Percentiles rank a stretch among this genome's conserved stretches.
These are phyloP conservation scores for Teunomyces cretensis DNA, from an alignment of 805 yeast genomes.

Conservation along the genomic window DNA sequence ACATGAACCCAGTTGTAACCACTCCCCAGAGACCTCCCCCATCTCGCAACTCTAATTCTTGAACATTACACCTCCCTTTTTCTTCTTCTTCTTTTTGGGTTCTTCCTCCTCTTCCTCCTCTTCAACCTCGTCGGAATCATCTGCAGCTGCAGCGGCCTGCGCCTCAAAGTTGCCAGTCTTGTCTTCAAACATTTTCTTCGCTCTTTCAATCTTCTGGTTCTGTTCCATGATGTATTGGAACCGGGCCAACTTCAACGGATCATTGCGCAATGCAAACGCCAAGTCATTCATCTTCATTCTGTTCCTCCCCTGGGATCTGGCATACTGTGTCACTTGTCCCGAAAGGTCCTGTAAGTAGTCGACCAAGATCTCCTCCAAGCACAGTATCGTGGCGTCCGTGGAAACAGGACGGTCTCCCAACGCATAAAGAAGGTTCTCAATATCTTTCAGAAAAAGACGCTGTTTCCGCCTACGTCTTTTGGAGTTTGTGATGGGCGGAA, in stretches of 20 bases:
- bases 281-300: conserved; percentile 43
- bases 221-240: conserved; percentile 41
- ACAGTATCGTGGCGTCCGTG: conserved; percentile 35
- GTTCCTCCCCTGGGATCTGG: conserved; percentile 38
- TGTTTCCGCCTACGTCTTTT: conserved; percentile 30
- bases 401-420: conserved; percentile 44
- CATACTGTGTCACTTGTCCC: conserved; percentile 30
- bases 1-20: no score
- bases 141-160: conserved; percentile 5
- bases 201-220: conserved; percentile 35
- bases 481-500: conserved; percentile 8
- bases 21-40: no score
- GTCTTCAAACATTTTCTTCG: conserved; percentile 42
- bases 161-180: conserved; percentile 12
- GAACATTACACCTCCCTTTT: conserved; percentile 13
- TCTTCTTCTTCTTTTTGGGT: conserved; percentile 18
- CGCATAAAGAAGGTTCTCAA: conserved; percentile 40
- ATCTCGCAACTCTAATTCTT: not conserved
- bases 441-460: conserved; percentile 40
- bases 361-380: conserved; percentile 38
- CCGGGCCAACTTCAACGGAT: conserved; percentile 42
- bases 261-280: conserved; percentile 40
- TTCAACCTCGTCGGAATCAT: conserved; percentile 16
- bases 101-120: conserved; percentile 16
- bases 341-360: conserved; percentile 38